Evolutionary conservation across 805 yeast genomes (phyloP), one percentile per base, ranked within the genome.

Genomic region (Starmerella stellata): DNA sequence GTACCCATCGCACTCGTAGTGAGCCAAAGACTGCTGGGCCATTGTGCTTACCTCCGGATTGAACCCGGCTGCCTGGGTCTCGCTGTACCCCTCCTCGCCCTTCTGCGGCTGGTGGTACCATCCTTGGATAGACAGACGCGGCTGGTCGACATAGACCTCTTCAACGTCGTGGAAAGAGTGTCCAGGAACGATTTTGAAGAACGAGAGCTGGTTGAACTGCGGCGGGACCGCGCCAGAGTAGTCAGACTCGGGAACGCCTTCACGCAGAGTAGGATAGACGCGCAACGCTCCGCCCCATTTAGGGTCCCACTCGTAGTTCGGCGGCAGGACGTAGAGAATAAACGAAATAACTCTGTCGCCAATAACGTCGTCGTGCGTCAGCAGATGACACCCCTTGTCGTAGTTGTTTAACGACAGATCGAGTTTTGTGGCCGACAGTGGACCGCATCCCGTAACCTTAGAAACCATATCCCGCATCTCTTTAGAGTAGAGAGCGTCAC

Each of bases 51-150:
- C 21, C 34, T 17, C 34, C 13, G 34, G 7, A 20, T 32, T 15
- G 15, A 7, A 83, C 53, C 82, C 94, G 4, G 92, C 93, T 28
- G 71, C 72, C 16, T 31, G 35, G 21, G 34, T 41, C 14, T 40
- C 43, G 5, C 74, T 68, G 52, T 58, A 87, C 0, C 95, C 96
- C 25, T 70, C 74, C 58, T 90, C 99, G 8, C 93, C 95, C 9
- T 62, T 62, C 55, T 90, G 96, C 3, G 99, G 99, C 38, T 85
- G 80, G 57, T 90, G 99, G 55, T 87, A 92, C 99, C 99, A 92
- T 1, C 99, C 99, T 52, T 90, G 95, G 43, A 90, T 81, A 1
- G 94, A 80, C 27, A 90, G 62, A 52, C 99, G 68, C 45, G 83
- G 93, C 53, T 77, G 80, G 53, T 85, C 93, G 1, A 75, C 93